A percentile compares a stretch with the other conserved stretches of the same genome.
Conservation (phyloP, 495 filamentous ascomycete species). For the Paragyromitra xinjiangensis region DNA sequence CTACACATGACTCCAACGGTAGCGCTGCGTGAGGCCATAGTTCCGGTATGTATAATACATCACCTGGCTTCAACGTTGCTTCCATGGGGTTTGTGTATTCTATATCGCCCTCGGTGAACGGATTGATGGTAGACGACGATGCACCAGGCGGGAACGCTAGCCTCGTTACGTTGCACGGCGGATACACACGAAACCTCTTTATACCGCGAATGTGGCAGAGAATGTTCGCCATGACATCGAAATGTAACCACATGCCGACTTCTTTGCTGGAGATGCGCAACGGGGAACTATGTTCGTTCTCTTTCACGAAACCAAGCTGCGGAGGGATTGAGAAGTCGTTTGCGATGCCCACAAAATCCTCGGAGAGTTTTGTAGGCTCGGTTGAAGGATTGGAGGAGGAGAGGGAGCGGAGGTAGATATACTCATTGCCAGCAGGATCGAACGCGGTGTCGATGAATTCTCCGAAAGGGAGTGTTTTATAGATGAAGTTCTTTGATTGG, state of each 20-base stretch:
- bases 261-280: constrained; percentile 77
- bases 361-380: constrained; percentile 70
- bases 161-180: constrained; percentile 74
- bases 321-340: constrained; percentile 76
- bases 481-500: constrained; percentile 80
- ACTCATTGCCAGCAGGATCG: constrained; percentile 63
- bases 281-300: constrained; percentile 79
- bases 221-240: constrained; percentile 91
- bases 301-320: constrained; percentile 66
- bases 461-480: constrained; percentile 72
- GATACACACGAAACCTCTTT: constrained; percentile 79
- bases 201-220: constrained; percentile 79
- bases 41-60: constrained; percentile 81
- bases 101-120: constrained; percentile 66
- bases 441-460: constrained; percentile 72
- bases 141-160: constrained; percentile 77
- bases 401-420: constrained; percentile 78
- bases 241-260: constrained; percentile 92
- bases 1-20: constrained; percentile 71
- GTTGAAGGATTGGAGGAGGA: constrained; percentile 73
- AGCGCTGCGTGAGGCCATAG: constrained; percentile 82
- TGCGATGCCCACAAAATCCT: constrained; percentile 75
- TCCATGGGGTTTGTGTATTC: constrained; percentile 72
- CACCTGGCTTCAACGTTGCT: constrained; percentile 71
- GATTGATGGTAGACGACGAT: constrained; percentile 79